Percentiles rank a stretch among this genome's conserved stretches.
These are phyloP conservation scores for Pythium brassicae DNA, from an alignment of 352 stramenopile species.

Conservation along the genomic window DNA sequence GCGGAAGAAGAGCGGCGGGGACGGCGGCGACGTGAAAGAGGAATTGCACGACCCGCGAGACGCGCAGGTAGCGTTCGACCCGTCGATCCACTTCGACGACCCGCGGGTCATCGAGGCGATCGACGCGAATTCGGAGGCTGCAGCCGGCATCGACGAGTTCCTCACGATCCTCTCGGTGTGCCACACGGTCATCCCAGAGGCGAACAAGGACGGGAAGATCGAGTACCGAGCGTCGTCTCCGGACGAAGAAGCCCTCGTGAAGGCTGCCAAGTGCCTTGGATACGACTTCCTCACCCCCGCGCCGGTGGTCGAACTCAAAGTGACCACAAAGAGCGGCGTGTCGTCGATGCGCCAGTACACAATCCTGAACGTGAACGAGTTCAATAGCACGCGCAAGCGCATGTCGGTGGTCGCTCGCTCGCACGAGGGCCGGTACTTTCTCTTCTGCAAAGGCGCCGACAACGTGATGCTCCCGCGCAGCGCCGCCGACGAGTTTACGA, in stretches of 20 bases:
- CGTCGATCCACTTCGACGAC: constrained; percentile 68
- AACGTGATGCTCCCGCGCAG: constrained; percentile 81
- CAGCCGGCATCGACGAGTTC: constrained; percentile 54
- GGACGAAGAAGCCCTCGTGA: constrained; percentile 92
- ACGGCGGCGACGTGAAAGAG: constrained; percentile 7
- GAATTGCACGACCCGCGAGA: constrained; percentile 32
- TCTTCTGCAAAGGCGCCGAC: constrained; percentile 82
- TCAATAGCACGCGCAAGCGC: constrained; percentile 94
- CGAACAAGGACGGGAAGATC: constrained; percentile 38
- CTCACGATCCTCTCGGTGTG: constrained; percentile 68
- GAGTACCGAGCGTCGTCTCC: constrained; percentile 89
- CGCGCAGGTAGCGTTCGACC: constrained; percentile 60
- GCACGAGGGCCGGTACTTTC: constrained; percentile 33
- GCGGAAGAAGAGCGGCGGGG: constrained; percentile 12
- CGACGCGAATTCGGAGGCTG: constrained; percentile 17
- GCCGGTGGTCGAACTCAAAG: constrained; percentile 41
- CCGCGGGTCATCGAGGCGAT: constrained; percentile 49
- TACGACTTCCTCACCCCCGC: constrained; percentile 79
- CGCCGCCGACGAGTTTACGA: constrained; percentile 23
- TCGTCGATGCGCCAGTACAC: constrained; percentile 36
- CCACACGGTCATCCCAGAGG: constrained; percentile 73
- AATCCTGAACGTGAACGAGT: constrained; percentile 81
- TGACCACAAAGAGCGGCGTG: constrained; percentile 40
- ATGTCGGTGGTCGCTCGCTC: constrained; percentile 95
- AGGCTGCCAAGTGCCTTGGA: constrained; percentile 72